A percentile compares a stretch with the other conserved stretches of the same genome.
Evolutionary conservation across 495 filamentous ascomycete species (phyloP).

Genomic region (Barbatosphaeria neglecta): DNA sequence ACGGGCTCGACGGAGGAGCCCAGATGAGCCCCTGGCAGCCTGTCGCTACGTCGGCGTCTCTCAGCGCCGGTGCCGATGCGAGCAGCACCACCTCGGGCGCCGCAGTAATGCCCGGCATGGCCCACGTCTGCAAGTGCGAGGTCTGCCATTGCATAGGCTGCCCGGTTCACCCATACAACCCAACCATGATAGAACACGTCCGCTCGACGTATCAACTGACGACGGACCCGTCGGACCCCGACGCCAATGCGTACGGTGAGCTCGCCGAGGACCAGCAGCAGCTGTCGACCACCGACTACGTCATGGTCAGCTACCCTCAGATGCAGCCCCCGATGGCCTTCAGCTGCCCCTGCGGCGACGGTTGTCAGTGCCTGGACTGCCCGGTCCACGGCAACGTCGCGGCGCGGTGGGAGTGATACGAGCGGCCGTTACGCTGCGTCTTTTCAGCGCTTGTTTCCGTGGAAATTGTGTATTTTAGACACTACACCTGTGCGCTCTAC

Average conservation of each 20-base stretch:
- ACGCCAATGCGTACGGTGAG: conserved; percentile 27
- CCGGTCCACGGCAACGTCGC: conserved; percentile 16
- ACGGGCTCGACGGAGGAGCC: too few species aligned
- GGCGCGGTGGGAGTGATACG: neutral
- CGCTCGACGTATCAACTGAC: neutral
- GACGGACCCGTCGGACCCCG: conserved; percentile 7
- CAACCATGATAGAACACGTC: neutral
- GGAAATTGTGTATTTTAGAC: too few species aligned
- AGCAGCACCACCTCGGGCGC: too few species aligned
- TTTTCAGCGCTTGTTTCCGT: too few species aligned
- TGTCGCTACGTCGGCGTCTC: too few species aligned
- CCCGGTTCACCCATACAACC: too few species aligned
- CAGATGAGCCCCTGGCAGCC: too few species aligned
- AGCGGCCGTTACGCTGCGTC: neutral
- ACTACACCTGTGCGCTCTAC: too few species aligned
- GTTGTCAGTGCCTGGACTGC: conserved; percentile 41
- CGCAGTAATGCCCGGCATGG: too few species aligned
- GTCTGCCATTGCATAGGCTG: too few species aligned
- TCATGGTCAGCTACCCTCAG: conserved; percentile 37
- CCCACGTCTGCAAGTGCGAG: too few species aligned
- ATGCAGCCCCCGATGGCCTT: conserved; percentile 12
- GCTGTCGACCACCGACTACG: conserved; percentile 30
- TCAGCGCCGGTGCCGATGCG: too few species aligned
- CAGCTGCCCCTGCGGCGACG: conserved; percentile 42
- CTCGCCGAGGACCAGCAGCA: conserved; percentile 27